Percentiles rank a stretch among this genome's conserved stretches.
Conservation (phyloP, 108 stramenopile genomes). For the Nannochloropsis oceanica region DNA sequence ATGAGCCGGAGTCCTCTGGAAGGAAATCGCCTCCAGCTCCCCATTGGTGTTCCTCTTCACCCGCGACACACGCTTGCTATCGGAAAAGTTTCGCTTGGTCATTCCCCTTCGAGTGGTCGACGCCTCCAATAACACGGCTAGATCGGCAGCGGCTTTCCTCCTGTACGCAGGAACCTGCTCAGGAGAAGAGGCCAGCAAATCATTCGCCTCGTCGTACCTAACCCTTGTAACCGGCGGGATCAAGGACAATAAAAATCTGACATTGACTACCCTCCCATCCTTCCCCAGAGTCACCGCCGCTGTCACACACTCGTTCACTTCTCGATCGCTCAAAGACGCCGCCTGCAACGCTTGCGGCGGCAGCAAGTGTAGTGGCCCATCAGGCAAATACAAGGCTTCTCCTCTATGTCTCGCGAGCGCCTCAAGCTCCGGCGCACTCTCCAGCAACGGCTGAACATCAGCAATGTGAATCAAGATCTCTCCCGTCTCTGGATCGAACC, state of each 20-base stretch:
- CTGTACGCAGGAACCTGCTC: not conserved
- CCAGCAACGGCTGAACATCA: constrained; percentile 15
- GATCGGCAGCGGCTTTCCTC: not conserved
- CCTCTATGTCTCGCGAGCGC: constrained; percentile 8
- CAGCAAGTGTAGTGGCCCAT: constrained; percentile 24
- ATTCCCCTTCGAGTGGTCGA: not conserved
- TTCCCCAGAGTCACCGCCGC: constrained; percentile 9
- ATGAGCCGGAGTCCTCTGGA: not conserved
- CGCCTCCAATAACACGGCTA: not conserved
- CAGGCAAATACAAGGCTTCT: constrained; percentile 14
- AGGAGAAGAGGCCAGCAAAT: not conserved
- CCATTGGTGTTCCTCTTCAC: not conserved
- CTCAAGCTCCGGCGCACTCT: constrained; percentile 10
- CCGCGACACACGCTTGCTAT: not conserved
- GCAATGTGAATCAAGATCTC: constrained; percentile 22
- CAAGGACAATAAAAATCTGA: constrained; percentile 5
- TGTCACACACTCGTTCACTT: constrained; percentile 12
- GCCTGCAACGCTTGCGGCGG: constrained; percentile 20
- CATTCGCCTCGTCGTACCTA: constrained; percentile 3
- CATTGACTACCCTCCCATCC: not conserved
- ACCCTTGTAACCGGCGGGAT: constrained; percentile 2
- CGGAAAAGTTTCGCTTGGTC: not conserved
- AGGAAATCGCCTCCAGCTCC: not conserved
- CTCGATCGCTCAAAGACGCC: constrained; percentile 3
- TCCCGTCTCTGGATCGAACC: constrained; percentile 5